A percentile compares a stretch with the other conserved stretches of the same genome.
phyloP scores from a whole-genome alignment of 2,329 filamentous ascomycete genomes.

The Phialemoniopsis sp. region DNA sequence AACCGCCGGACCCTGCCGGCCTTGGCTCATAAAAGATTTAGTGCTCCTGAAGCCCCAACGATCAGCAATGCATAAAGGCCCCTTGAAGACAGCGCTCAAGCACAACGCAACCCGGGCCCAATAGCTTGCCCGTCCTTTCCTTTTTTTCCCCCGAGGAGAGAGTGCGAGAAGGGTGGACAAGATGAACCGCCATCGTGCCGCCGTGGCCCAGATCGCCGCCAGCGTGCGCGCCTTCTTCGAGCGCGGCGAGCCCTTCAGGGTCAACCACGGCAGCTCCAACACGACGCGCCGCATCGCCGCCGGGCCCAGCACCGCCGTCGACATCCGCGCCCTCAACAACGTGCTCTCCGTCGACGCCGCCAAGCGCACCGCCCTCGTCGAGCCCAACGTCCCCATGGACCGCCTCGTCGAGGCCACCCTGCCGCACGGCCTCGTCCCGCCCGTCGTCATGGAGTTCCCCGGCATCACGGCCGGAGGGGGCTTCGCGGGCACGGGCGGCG shows the following conservation, averaged over 20 bases:
- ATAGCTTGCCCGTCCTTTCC: no score
- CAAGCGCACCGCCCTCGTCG: slow-evolving; percentile 58
- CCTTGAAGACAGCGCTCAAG: no score
- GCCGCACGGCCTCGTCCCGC: slow-evolving; percentile 61
- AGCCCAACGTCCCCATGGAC: slow-evolving; percentile 76
- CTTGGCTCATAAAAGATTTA: background rate
- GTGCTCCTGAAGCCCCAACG: background rate
- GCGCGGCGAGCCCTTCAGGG: slow-evolving; percentile 58
- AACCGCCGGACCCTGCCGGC: slow-evolving; percentile 1
- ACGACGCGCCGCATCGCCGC: slow-evolving; percentile 55
- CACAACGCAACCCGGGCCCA: no score
- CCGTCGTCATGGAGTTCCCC: slow-evolving; percentile 73
- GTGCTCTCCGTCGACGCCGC: slow-evolving; percentile 59
- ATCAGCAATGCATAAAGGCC: background rate
- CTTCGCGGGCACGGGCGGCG: slow-evolving; percentile 66
- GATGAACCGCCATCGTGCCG: slow-evolving; percentile 47
- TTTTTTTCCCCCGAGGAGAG: no score
- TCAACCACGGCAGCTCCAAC: slow-evolving; percentile 76
- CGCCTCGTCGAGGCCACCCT: slow-evolving; percentile 62
- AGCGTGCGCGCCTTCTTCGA: slow-evolving; percentile 44
- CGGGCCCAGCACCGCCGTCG: slow-evolving; percentile 40
- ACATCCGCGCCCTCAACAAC: slow-evolving; percentile 60
- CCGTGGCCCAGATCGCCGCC: slow-evolving; percentile 41
- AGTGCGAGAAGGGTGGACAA: background rate
- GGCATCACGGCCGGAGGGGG: slow-evolving; percentile 72